A percentile compares a stretch with the other conserved stretches of the same genome.
Evolutionary conservation across 306 rosid species (phyloP).

Genomic region (Malus domestica): DNA sequence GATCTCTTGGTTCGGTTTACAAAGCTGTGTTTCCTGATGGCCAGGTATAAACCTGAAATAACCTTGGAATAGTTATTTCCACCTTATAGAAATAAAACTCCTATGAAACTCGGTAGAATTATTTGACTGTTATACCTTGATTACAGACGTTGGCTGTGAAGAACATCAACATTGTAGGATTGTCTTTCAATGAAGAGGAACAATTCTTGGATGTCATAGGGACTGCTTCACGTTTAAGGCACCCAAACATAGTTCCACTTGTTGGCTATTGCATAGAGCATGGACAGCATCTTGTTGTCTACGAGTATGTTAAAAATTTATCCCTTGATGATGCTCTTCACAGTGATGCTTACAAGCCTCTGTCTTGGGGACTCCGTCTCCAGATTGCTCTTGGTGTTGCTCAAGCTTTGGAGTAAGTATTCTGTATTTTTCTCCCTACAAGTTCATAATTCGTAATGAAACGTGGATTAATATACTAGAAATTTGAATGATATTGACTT

Average conservation of each 20-base stretch:
- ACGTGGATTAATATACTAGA: neutral
- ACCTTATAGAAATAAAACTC: constrained; percentile 5
- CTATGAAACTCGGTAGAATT: constrained; percentile 4
- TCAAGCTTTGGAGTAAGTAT: constrained; percentile 80
- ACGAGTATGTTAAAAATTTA: constrained; percentile 58
- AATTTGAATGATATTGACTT: neutral
- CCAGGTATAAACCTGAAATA: constrained; percentile 39
- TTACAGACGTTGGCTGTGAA: constrained; percentile 70
- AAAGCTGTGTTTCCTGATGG: constrained; percentile 79
- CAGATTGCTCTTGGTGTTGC: constrained; percentile 72
- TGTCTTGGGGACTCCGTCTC: constrained; percentile 74
- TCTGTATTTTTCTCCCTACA: constrained; percentile 3
- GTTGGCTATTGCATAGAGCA: constrained; percentile 77
- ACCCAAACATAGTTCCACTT: constrained; percentile 72
- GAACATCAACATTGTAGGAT: constrained; percentile 52
- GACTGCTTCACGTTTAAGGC: constrained; percentile 66
- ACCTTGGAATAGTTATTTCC: neutral
- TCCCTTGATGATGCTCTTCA: constrained; percentile 69
- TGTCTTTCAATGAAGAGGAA: constrained; percentile 70
- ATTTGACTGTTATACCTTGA: neutral
- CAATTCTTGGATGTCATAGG: constrained; percentile 74
- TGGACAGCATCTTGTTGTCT: constrained; percentile 75
- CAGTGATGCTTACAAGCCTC: constrained; percentile 47
- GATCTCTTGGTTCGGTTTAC: constrained; percentile 86
- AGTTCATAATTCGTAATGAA: neutral